Base-by-base conservation (phyloP, 1,284 basidiomycete genomes). In the Fomitiporia mediterranea region DNA sequence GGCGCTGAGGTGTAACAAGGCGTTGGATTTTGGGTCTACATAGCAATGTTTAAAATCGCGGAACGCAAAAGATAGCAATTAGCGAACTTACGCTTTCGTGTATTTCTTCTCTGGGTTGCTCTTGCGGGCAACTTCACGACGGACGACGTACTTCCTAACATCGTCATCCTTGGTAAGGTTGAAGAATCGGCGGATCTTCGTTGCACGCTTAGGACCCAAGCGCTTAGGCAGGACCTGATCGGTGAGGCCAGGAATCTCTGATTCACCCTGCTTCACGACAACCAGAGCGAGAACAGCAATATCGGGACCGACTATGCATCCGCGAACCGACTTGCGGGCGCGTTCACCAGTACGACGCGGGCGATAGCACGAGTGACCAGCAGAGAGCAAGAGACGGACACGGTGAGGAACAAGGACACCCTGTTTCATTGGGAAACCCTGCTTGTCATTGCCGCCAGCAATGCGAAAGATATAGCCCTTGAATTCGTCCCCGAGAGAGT, bases 401-500 rank as follows among this genome's bases (percentile, higher is more conserved):
- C 96, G 94, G 79, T 94, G 74, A 64, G 93, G 92, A 67, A 95
- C 82, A 64, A 99, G 89, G 68, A 98, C 91, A 82, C 95, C 96
- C 79, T 98, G 96, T 80, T 98, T 98, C 94, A 98, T 98, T 55
- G 94, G 94, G 85, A 97, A 97, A 74, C 92, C 90, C 72, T 92
- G 90, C 77, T 91, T 94, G 83, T 96, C 93, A 79, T 96, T 95
- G 62, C 93, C 93, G 69, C 96, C 95, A 48, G 93, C 94, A 78
- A 99, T 92, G 69, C 94, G 89, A 82, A 98, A 86, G 73, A 98
- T 78, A 79, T 98, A 98, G 61, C 96, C 96, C 75, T 93, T 94
- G 83, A 86, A 98, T 79, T 98, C 96, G 71, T 97, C 91, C 67
- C 95, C 94, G 67, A 98, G 78, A 55, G 86, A 73, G 79, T 97